phyloP scores from a whole-genome alignment of 495 filamentous ascomycete species.

The Copromyces sp. region DNA sequence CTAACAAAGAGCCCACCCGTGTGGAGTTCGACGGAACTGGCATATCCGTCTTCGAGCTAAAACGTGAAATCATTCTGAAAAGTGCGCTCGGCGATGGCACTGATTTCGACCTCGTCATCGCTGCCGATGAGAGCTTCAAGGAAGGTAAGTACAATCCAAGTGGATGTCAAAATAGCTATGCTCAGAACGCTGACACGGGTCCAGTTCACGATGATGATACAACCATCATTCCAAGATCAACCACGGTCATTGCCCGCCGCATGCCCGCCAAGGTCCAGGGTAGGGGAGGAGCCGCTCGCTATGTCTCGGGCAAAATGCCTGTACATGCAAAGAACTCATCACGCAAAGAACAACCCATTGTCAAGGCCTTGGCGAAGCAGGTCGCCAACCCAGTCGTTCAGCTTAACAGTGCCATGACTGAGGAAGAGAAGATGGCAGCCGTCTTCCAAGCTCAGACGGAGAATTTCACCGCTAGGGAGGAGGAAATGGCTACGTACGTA shows the following conservation, averaged over 20 bases:
- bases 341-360: slow-evolving; percentile 46
- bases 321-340: slow-evolving; percentile 73
- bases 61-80: slow-evolving; percentile 92
- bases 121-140: slow-evolving; percentile 69
- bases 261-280: slow-evolving; percentile 73
- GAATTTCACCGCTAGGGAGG: slow-evolving; percentile 79
- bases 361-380: slow-evolving; percentile 45
- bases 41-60: slow-evolving; percentile 97
- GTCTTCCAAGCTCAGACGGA: slow-evolving; percentile 78
- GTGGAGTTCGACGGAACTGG: slow-evolving; percentile 97
- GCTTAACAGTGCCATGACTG: slow-evolving; percentile 64
- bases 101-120: slow-evolving; percentile 93
- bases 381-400: slow-evolving; percentile 47
- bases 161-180: neutral
- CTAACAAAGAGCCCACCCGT: slow-evolving; percentile 85
- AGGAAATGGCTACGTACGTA: slow-evolving; percentile 85
- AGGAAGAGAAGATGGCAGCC: slow-evolving; percentile 83
- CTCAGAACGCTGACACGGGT: neutral
- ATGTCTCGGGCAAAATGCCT: slow-evolving; percentile 96
- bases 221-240: slow-evolving; percentile 85
- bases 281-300: slow-evolving; percentile 80
- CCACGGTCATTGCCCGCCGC: slow-evolving; percentile 82
- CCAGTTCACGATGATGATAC: slow-evolving; percentile 96
- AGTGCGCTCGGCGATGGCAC: slow-evolving; percentile 90
- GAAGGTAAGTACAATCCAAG: slow-evolving; percentile 57